Conservation (phyloP, 805 yeast species). For the Barnettozyma siamensis region DNA sequence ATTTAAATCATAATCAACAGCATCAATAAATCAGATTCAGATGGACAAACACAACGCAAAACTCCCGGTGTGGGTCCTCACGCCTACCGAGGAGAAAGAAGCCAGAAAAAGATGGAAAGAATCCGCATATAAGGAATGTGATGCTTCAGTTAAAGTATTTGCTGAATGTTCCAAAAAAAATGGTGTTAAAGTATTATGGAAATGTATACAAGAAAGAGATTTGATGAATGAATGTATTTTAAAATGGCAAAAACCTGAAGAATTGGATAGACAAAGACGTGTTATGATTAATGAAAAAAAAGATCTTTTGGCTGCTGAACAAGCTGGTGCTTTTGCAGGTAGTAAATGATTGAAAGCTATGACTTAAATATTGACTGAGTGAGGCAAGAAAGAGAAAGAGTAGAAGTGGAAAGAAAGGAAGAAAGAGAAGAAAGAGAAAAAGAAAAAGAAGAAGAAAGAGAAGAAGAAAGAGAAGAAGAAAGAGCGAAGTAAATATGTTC, state of each 20-base stretch:
- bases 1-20: no score
- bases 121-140: slow-evolving; percentile 61
- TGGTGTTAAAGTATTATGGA: slow-evolving; percentile 62
- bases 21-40: no score
- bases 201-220: slow-evolving; percentile 54
- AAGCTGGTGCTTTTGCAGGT: no score
- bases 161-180: slow-evolving; percentile 58
- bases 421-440: no score
- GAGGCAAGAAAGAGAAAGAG: no score
- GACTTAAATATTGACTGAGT: no score
- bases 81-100: slow-evolving; percentile 71
- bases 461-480: no score
- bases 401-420: no score
- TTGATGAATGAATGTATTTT: slow-evolving; percentile 60
- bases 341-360: no score
- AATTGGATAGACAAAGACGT: slow-evolving; percentile 66
- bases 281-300: slow-evolving; percentile 52
- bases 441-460: no score
- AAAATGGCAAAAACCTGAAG: slow-evolving; percentile 53
- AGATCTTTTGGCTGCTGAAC: not conserved
- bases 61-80: slow-evolving; percentile 69
- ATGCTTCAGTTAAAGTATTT: slow-evolving; percentile 60
- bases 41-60: slow-evolving; percentile 27
- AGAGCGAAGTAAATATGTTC: no score
- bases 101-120: slow-evolving; percentile 67